A percentile compares a stretch with the other conserved stretches of the same genome.
phyloP scores from a whole-genome alignment of 2,329 filamentous ascomycete genomes.

The Colletotrichum eremochloae region DNA sequence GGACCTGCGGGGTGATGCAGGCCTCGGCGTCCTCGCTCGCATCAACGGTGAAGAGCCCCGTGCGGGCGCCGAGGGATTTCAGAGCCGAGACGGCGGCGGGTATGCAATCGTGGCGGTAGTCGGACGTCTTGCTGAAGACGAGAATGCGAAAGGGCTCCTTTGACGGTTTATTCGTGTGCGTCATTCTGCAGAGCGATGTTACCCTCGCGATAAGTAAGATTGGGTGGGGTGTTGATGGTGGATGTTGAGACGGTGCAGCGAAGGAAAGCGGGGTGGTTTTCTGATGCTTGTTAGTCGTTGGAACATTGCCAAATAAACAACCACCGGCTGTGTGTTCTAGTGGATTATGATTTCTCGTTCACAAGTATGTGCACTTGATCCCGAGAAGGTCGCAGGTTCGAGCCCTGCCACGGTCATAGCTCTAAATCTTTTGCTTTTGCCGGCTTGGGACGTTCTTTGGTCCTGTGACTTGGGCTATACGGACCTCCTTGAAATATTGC shows the following conservation, averaged over 20 bases:
- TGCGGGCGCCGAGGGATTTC: slow-evolving; percentile 46
- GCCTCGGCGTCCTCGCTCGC: slow-evolving; percentile 53
- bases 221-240: background rate
- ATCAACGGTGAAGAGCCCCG: slow-evolving; percentile 49
- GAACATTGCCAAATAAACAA: fast-evolving
- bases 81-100: slow-evolving; percentile 52
- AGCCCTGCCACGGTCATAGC: slow-evolving; percentile 37
- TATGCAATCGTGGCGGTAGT: slow-evolving; percentile 57
- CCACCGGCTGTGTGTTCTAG: slow-evolving; percentile 36
- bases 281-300: background rate
- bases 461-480: background rate
- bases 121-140: slow-evolving; percentile 55
- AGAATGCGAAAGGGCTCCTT: slow-evolving; percentile 49
- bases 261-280: background rate
- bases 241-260: background rate
- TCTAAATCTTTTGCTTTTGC: background rate
- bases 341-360: slow-evolving; percentile 38
- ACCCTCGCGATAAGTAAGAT: background rate
- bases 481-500: background rate
- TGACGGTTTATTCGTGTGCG: background rate
- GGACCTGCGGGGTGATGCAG: slow-evolving; percentile 48
- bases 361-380: slow-evolving; percentile 34
- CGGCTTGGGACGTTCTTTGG: no score
- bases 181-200: background rate
- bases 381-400: slow-evolving; percentile 38